Evolutionary conservation across 2,329 filamentous ascomycete species (phyloP).

Genomic region (Fonsecaea pugnacius): DNA sequence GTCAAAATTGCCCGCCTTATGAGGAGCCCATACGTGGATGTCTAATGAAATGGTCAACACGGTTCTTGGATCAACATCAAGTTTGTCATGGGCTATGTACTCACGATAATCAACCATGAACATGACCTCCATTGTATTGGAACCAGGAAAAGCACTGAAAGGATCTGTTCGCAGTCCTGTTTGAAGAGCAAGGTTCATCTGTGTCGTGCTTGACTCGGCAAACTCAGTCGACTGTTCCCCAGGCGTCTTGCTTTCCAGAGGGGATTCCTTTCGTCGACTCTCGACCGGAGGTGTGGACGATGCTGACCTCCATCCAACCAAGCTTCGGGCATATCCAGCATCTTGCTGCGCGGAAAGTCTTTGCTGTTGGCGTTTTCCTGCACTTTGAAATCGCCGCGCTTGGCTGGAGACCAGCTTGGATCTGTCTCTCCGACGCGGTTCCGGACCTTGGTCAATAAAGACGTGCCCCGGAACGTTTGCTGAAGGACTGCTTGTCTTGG

Average conservation of each 20-base stretch:
- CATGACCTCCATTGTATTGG: constrained; percentile 23
- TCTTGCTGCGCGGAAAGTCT: constrained; percentile 12
- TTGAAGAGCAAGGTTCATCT: constrained; percentile 10
- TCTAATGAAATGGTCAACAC: constrained; percentile 12
- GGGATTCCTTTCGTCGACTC: neutral
- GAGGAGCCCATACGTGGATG: constrained; percentile 25
- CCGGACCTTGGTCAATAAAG: constrained; percentile 23
- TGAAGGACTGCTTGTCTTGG: constrained; percentile 12
- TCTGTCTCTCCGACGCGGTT: constrained; percentile 4
- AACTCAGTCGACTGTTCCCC: neutral
- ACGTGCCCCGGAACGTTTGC: constrained; percentile 21
- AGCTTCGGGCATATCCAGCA: constrained; percentile 26
- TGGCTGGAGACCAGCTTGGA: constrained; percentile 27
- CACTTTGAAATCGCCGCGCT: constrained; percentile 25
- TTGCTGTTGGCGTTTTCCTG: constrained; percentile 23
- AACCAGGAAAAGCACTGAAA: constrained; percentile 20
- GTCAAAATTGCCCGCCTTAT: constrained; percentile 24
- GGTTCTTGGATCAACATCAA: neutral
- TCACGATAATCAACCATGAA: constrained; percentile 27
- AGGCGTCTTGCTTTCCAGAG: neutral
- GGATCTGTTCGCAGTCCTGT: constrained; percentile 22
- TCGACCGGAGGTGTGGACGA: constrained; percentile 15
- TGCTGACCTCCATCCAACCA: constrained; percentile 25
- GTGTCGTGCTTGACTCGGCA: neutral
- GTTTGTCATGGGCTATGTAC: neutral